A percentile compares a stretch with the other conserved stretches of the same genome.
Evolutionary conservation across 2,329 filamentous ascomycete genomes (phyloP).

Genomic region (Aureobasidium sp.): DNA sequence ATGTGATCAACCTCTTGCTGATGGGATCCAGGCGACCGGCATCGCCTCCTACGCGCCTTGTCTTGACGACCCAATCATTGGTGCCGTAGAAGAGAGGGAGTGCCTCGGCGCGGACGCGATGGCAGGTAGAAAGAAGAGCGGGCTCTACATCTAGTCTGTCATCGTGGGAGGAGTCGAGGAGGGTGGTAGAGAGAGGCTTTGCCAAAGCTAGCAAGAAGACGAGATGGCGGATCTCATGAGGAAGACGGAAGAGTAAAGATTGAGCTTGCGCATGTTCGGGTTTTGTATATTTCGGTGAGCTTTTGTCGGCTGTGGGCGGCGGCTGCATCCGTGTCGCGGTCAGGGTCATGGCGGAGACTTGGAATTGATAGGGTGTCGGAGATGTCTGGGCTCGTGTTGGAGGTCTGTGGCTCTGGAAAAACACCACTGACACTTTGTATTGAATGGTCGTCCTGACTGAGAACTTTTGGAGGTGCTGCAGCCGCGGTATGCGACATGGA

Average conservation of each 20-base stretch:
- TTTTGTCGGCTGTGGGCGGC: neutral
- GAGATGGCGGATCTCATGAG: conserved; percentile 14
- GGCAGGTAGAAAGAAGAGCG: conserved; percentile 10
- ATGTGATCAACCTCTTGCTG: conserved; percentile 8
- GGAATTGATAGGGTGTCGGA: neutral
- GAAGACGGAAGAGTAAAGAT: conserved; percentile 11
- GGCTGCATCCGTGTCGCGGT: neutral
- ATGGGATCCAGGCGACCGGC: neutral
- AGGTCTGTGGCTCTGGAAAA: neutral
- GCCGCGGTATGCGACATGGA: neutral
- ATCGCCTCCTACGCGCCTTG: conserved; percentile 5
- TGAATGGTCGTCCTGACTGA: neutral
- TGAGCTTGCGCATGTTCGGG: neutral
- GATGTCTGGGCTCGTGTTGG: neutral
- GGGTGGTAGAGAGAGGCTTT: neutral
- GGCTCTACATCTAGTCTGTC: neutral
- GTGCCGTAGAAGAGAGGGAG: conserved; percentile 8
- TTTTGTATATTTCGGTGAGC: neutral
- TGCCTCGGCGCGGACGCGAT: conserved; percentile 7
- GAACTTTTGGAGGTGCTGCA: neutral
- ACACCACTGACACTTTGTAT: neutral
- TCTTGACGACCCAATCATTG: conserved; percentile 11
- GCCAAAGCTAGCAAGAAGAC: conserved; percentile 14
- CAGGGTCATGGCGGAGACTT: conserved; percentile 1
- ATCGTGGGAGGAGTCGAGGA: conserved; percentile 8